Base-by-base conservation (phyloP, 2,329 filamentous ascomycete genomes). In the Diplodia scrobiculata region DNA sequence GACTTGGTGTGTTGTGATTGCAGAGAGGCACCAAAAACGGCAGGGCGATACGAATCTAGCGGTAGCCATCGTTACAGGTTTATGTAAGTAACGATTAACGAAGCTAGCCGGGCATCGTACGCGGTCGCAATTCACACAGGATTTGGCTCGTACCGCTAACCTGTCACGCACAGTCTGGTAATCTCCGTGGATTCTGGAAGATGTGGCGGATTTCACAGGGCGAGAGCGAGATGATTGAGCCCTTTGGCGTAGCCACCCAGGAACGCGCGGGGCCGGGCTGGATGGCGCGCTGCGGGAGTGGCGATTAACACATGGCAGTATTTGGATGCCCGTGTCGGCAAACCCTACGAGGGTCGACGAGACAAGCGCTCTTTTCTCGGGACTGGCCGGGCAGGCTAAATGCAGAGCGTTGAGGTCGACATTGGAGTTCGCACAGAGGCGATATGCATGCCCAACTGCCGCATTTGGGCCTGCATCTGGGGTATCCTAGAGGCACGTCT, bases 401-500 rank as follows among this genome's bases (percentile, higher is more conserved):
- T 53, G 29, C 34, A 45, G 54, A 45, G 36, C 52, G 52, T 25
- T 60, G 55, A 47, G 38, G 55, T 48, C 38, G 17, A 48, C 7
- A 17, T 41, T 48, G 32, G 38, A 19, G 34, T 58, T 58, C 38
- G 32, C 17, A 36, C 34, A 32, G 17, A 36, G 21, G 53, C 34
- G 55, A 60, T 60, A 32, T 60, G 55, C 55, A 60, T 17, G 25
- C 14, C 7, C 9, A 11, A 11, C 38, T 60, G 25, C 55, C 55
- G 25, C 38, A 60, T 60, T 60, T 5, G 55, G 55, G 19, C 14
- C 48, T 17, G 11, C 38, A 60, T 60, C 55, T 60, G 55, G 55
- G 55, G 55, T 60, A 60, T 60, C 55, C 55, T 19, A 41, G 55
- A 60, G 55, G 5, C 55, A 27, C 25, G 55, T 60, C 55, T n/a